Evolutionary conservation across 768 basidiomycete genomes (phyloP).

Genomic region (Gloeopeniophorella convolvens): DNA sequence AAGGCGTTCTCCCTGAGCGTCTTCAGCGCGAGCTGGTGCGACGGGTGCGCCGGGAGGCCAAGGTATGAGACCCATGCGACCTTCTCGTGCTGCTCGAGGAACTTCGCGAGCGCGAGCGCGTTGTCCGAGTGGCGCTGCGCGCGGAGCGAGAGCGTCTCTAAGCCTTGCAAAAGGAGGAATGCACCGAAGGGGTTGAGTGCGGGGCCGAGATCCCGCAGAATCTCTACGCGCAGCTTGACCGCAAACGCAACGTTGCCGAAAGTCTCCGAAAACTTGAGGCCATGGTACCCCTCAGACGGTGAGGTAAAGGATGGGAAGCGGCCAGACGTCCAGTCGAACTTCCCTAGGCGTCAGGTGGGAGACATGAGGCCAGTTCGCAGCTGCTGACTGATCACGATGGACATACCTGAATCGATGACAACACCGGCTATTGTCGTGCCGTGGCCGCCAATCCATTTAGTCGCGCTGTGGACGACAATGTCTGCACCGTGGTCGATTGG

Average conservation of each 20-base stretch:
- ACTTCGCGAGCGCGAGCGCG: slow-evolving; percentile 59
- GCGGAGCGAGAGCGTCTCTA: slow-evolving; percentile 70
- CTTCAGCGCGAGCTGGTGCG: slow-evolving; percentile 50
- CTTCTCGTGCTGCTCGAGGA: slow-evolving; percentile 53
- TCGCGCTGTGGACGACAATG: slow-evolving; percentile 73
- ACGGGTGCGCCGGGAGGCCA: slow-evolving; percentile 57
- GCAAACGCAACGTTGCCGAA: slow-evolving; percentile 63
- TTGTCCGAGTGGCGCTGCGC: slow-evolving; percentile 68
- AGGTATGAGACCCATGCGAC: slow-evolving; percentile 77
- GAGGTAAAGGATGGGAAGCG: slow-evolving; percentile 70
- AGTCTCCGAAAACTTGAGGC: slow-evolving; percentile 55
- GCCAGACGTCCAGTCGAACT: slow-evolving; percentile 70
- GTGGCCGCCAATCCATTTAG: slow-evolving; percentile 82
- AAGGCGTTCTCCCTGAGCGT: slow-evolving; percentile 50
- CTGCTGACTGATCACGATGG: not conserved
- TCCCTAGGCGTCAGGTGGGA: slow-evolving; percentile 34
- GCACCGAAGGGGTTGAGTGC: slow-evolving; percentile 64
- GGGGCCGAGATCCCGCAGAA: slow-evolving; percentile 63
- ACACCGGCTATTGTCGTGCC: slow-evolving; percentile 77
- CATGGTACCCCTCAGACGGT: slow-evolving; percentile 73
- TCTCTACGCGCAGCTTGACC: slow-evolving; percentile 55
- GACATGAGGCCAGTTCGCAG: not conserved
- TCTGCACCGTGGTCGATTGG: slow-evolving; percentile 75
- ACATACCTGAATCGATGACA: slow-evolving; percentile 60
- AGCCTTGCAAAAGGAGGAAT: slow-evolving; percentile 70